phyloP scores from a whole-genome alignment of 257 asterid species.

The Solanum rostratum region DNA sequence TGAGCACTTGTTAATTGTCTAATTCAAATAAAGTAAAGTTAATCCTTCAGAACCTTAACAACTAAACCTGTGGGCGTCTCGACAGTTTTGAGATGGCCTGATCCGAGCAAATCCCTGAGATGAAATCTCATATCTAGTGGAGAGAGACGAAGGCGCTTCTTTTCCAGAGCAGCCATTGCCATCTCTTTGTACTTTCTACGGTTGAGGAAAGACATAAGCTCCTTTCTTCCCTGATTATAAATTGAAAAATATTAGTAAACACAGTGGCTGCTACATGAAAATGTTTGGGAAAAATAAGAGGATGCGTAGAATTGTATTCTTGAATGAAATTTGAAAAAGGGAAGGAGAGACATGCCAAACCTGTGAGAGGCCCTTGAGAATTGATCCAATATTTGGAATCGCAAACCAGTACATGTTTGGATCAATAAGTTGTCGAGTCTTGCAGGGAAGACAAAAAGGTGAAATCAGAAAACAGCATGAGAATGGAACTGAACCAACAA shows the following conservation, averaged over 20 bases:
- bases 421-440: constrained; percentile 92
- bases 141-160: constrained; percentile 65
- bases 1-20: not conserved
- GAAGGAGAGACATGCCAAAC: constrained; percentile 19
- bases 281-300: not conserved
- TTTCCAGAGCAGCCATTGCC: constrained; percentile 67
- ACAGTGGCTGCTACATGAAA: not conserved
- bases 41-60: constrained; percentile 66
- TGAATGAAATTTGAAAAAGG: not conserved
- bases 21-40: not conserved
- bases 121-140: constrained; percentile 92
- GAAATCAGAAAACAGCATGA: constrained; percentile 21
- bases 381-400: constrained; percentile 83
- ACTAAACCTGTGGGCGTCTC: constrained; percentile 70
- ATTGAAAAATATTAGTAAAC: not conserved
- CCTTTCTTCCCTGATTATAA: constrained; percentile 75
- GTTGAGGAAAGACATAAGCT: constrained; percentile 72
- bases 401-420: constrained; percentile 93
- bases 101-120: constrained; percentile 78
- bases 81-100: constrained; percentile 71
- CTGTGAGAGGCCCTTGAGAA: constrained; percentile 94
- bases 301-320: not conserved
- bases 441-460: not conserved
- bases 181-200: constrained; percentile 81
- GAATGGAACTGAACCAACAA: constrained; percentile 1